These are phyloP conservation scores for Cicer cuneatum DNA, from an alignment of 306 rosid genomes.

Conservation along the genomic window DNA sequence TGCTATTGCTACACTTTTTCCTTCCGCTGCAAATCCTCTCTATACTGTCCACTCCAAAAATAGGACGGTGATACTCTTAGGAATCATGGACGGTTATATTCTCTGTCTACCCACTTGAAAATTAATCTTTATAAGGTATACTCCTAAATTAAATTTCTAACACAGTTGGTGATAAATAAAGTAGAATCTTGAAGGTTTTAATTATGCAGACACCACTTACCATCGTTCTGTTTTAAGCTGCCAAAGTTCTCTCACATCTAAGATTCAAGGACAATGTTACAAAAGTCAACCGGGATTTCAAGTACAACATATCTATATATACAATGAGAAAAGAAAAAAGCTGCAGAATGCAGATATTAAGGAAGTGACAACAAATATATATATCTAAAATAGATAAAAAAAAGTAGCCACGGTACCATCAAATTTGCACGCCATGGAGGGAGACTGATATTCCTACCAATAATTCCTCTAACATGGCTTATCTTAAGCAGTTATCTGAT, in stretches of 20 bases:
- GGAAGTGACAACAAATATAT: conserved; percentile 1
- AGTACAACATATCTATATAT: conserved; percentile 1
- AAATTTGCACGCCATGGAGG: background rate
- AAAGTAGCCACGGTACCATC: background rate
- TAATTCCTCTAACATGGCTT: conserved; percentile 9
- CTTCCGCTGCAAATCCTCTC: conserved; percentile 55
- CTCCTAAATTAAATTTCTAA: conserved; percentile 1
- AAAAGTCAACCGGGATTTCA: conserved; percentile 13
- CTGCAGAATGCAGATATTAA: conserved; percentile 21
- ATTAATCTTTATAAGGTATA: background rate
- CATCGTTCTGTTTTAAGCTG: conserved; percentile 7
- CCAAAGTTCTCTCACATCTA: background rate
- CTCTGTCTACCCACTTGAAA: conserved; percentile 29
- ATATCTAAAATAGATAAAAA: background rate
- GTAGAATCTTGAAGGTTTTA: conserved; percentile 9
- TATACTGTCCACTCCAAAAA: conserved; percentile 30
- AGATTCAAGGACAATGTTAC: background rate
- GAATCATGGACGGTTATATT: conserved; percentile 11
- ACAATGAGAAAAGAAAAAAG: background rate
- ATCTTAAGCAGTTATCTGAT: background rate
- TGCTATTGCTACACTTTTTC: conserved; percentile 50
- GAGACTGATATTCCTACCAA: background rate
- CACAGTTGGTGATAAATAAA: background rate
- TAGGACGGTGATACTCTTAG: background rate
- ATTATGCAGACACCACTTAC: background rate